Evolutionary conservation across 1,284 basidiomycete genomes (phyloP).

Genomic region (Singerocomus rubriflavus): DNA sequence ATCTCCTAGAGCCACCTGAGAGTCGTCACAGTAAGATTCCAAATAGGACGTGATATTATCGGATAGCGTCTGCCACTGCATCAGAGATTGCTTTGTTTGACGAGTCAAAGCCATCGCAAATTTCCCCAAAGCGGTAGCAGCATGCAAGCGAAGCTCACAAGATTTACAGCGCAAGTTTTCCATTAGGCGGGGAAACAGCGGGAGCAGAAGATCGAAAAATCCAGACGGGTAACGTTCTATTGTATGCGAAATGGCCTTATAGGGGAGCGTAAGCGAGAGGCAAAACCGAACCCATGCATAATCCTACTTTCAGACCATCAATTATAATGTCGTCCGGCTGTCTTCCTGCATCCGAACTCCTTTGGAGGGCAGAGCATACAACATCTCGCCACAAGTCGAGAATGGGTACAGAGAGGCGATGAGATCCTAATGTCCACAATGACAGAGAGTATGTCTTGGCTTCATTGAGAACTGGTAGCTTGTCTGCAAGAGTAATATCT

Average conservation of each 20-base stretch:
- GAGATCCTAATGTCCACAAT: constrained; percentile 46
- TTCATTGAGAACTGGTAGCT: constrained; percentile 40
- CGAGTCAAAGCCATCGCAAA: constrained; percentile 35
- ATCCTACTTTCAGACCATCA: constrained; percentile 45
- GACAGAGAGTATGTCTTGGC: constrained; percentile 47
- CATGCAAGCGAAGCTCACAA: constrained; percentile 35
- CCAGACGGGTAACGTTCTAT: constrained; percentile 31
- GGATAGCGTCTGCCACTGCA: constrained; percentile 15
- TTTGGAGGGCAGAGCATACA: constrained; percentile 34
- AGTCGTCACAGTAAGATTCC: constrained; percentile 21
- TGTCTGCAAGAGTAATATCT: constrained; percentile 30
- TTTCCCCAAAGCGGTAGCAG: constrained; percentile 40
- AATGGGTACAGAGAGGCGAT: constrained; percentile 42
- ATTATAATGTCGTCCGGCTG: constrained; percentile 9
- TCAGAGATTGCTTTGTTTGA: constrained; percentile 9
- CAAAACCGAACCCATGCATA: not conserved
- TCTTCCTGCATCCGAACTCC: constrained; percentile 27
- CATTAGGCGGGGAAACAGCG: constrained; percentile 40
- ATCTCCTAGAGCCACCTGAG: not conserved
- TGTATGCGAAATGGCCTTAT: constrained; percentile 42
- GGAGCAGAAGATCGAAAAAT: constrained; percentile 34
- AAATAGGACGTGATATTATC: constrained; percentile 30
- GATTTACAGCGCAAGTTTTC: constrained; percentile 34
- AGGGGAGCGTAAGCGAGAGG: constrained; percentile 3
- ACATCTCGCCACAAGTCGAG: constrained; percentile 31